These are phyloP conservation scores for Starmera pachycereana DNA, from an alignment of 805 yeast species.

Conservation along the genomic window DNA sequence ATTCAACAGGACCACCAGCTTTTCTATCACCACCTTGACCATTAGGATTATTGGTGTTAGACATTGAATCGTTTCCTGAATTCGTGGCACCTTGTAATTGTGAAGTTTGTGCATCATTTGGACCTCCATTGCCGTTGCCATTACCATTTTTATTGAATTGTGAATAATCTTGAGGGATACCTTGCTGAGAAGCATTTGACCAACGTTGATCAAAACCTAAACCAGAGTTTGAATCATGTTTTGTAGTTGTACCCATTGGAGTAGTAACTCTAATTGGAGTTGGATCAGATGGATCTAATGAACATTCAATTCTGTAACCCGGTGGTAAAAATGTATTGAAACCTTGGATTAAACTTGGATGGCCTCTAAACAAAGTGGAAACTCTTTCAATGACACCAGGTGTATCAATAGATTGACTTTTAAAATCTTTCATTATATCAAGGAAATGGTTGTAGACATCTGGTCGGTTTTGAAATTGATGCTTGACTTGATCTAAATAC, in stretches of 20 bases:
- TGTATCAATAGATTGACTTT: constrained; percentile 90
- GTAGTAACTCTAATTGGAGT: constrained; percentile 91
- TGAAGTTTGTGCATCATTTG: constrained; percentile 25
- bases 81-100: constrained; percentile 6
- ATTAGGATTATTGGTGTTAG: constrained; percentile 3
- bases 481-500: constrained; percentile 90
- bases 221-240: constrained; percentile 41
- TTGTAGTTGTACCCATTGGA: constrained; percentile 80
- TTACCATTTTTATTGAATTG: constrained; percentile 8
- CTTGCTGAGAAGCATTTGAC: not conserved
- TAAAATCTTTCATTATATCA: constrained; percentile 98
- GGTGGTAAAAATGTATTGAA: constrained; percentile 96
- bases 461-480: constrained; percentile 84
- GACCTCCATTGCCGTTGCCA: constrained; percentile 17
- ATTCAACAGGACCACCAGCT: constrained; percentile 67
- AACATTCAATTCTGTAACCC: constrained; percentile 90
- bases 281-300: constrained; percentile 80
- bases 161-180: constrained; percentile 5
- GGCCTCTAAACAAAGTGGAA: constrained; percentile 82
- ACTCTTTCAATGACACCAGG: constrained; percentile 98
- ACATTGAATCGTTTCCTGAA: no score
- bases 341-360: constrained; percentile 90
- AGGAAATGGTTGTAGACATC: constrained; percentile 93
- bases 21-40: constrained; percentile 5
- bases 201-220: constrained; percentile 5